Base-by-base conservation (phyloP, 345 rosid species). In the Salix arbutifolia region DNA sequence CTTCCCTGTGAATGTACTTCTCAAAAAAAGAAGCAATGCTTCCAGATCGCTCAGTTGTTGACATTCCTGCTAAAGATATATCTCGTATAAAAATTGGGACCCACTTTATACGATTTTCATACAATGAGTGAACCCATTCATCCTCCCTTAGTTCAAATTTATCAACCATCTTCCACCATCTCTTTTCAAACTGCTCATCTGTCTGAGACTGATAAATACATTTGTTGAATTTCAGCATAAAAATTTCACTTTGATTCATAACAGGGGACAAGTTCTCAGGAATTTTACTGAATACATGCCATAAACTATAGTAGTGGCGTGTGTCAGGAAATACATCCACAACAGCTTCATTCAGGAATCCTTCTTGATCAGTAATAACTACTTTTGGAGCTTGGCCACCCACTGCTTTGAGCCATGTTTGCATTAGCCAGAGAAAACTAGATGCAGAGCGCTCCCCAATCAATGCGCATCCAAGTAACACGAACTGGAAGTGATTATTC, bases 111-210 rank as follows among this genome's bases (percentile, higher is more conserved):
- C 86, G 86, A 78, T 82, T 79, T 74, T 82, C 80, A 75, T 74
- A 78, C 70, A 87, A 74, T 56, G 81, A 80, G 35, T 56, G 42
- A 70, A 83, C 44, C 88, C 90, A 87, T 11, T 79, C 84, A 76
- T 85, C 37, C 48, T 77, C 79, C 64, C 42, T 65, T 28, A 85
- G 65, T 65, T 81, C 75, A 82, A 83, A 87, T 42, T 64, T 73
- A 52, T 71, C 73, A 75, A 87, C 86, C 73, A 87, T 78, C 56
- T 83, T 85, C 83, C 74, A 67, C 90, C 86, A 87, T 74, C 86
- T 77, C 66, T 77, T 76, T 65, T 87, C 84, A 83, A 87, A 87
- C 70, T 85, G 76, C 48, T 79, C 83, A 18, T 26, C 80, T 1
- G 80, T 83, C 85, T 83, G 79, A 70, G 90, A 87, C 52, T 67